phyloP scores from a whole-genome alignment of 1,284 basidiomycete genomes.

The Laetiporus sulphureus region DNA sequence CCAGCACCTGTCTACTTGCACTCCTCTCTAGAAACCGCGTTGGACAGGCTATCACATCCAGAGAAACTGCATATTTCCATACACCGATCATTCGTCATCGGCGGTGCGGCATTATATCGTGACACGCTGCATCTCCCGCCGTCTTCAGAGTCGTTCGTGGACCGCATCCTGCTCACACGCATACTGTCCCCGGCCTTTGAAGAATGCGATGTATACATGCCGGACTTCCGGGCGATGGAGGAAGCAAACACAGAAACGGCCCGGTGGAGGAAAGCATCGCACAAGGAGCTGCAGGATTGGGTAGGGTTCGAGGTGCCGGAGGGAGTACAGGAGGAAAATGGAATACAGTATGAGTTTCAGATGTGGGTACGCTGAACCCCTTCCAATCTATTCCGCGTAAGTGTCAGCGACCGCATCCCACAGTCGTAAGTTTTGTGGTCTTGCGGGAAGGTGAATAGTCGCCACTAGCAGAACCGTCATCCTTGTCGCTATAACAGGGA shows the following conservation, averaged over 20 bases:
- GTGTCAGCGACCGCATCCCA: no score
- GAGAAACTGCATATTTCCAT: slow-evolving; percentile 20
- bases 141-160: slow-evolving; percentile 41
- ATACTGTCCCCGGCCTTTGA: slow-evolving; percentile 69
- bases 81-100: slow-evolving; percentile 76
- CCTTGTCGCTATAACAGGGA: slow-evolving; percentile 52
- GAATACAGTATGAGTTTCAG: slow-evolving; percentile 81
- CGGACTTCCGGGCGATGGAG: slow-evolving; percentile 47
- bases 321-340: slow-evolving; percentile 77
- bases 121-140: slow-evolving; percentile 47
- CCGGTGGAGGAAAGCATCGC: slow-evolving; percentile 53
- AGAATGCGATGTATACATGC: slow-evolving; percentile 85
- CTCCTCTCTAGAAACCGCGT: slow-evolving; percentile 14
- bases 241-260: slow-evolving; percentile 9
- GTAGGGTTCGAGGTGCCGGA: slow-evolving; percentile 72
- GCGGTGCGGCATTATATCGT: slow-evolving; percentile 82
- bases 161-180: slow-evolving; percentile 85
- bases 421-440: no score
- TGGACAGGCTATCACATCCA: slow-evolving; percentile 12
- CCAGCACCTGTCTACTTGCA: slow-evolving; percentile 13
- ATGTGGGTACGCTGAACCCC: slow-evolving; percentile 74
- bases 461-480: no score
- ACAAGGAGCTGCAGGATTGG: slow-evolving; percentile 67
- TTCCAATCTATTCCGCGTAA: no score
- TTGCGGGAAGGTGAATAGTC: no score